Evolutionary conservation across 2,329 filamentous ascomycete species (phyloP), one percentile per base, ranked within the genome.

Genomic region (Blumeriella jaapii): DNA sequence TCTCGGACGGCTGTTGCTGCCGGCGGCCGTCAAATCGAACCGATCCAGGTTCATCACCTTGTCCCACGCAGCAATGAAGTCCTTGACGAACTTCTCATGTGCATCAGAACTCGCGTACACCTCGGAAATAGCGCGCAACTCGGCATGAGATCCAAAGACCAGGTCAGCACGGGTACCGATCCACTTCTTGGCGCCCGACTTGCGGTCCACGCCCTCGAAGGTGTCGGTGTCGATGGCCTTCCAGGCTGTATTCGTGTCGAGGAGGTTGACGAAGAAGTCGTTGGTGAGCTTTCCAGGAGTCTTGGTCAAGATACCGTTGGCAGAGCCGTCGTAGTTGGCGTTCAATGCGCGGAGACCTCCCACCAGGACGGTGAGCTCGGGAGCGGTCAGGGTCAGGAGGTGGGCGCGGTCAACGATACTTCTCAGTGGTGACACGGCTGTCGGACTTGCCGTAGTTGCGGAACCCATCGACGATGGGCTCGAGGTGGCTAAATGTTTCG

Each of bases 241-340:
- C 82, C 82, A 86, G 14, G 60, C 63, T 5, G 69, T 81, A 57
- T 59, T 62, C 50, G 68, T 71, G 52, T 84, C 79, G 15, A 87
- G 69, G 2, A 87, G 65, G 62, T 86, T 85, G 59, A 82, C 69
- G 53, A 87, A 87, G 68, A 84, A 87, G 61, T 86, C 82, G 59
- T 82, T 85, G 53, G 74, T 82, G 50, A 87, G 65, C 48, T 71
- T 59, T 26, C 82, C 82, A 1, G 78, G 76, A 6, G 64, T 65
- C 48, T 67, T 65, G 38, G 82, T 87, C 52, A 86, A 66, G 39
- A 86, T 68, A 40, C 82, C 82, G 39, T 71, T 59, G 15, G 63
- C 54, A 0, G 78, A 82, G 26, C 75, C 75, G 48, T 86, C 78
- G 44, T 66, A 82, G 65, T 86, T 87, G 55, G 71, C 63, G 54